Evolutionary conservation across 768 basidiomycete species (phyloP), one percentile per base, ranked within the genome.

Genomic region (Leccinum aurantiacum): DNA sequence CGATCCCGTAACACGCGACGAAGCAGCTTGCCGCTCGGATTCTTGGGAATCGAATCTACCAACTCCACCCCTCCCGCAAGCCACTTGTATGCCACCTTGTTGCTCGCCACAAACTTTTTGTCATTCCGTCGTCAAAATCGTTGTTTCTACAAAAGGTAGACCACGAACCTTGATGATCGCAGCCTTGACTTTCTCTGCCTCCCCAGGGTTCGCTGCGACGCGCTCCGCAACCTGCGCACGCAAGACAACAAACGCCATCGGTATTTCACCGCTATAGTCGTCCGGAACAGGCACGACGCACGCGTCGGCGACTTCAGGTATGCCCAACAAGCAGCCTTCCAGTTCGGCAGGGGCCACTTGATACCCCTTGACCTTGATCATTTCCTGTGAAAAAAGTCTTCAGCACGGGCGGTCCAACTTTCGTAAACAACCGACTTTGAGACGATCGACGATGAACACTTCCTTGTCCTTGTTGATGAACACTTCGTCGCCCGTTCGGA

Each of bases 301-400:
- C 2, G 78, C 77, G 47, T 87, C 82, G 4, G 77, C 76, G 24
- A 89, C 82, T 63, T 87, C 86, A 1, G 79, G 72, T 63, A 89
- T 84, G 48, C 76, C 79, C 25, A 88, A 69, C n/a, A 88, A 66
- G 60, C 85, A 85, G 19, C 82, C 88, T 65, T 89, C 88, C 9
- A 89, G 76, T 62, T 89, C 88, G 4, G 89, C 87, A 2, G 88
- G 89, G 1, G 89, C 86, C 1, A 90, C 88, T 67, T 90, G 88
- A 68, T 86, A 87, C 3, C 89, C 89, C 66, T 75, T 80, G 47
- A 87, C 84, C 75, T 90, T 89, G 67, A 89, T 74, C 29, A 88
- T 78, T 73, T 88, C 87, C 84, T 86, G 54, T 31, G 22, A 22
- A 48, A 48, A 22, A 33, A 31, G 75, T 60, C 37, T 44, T 41